phyloP scores from a whole-genome alignment of 331 rosid genomes.

The Prunus yedoensis region DNA sequence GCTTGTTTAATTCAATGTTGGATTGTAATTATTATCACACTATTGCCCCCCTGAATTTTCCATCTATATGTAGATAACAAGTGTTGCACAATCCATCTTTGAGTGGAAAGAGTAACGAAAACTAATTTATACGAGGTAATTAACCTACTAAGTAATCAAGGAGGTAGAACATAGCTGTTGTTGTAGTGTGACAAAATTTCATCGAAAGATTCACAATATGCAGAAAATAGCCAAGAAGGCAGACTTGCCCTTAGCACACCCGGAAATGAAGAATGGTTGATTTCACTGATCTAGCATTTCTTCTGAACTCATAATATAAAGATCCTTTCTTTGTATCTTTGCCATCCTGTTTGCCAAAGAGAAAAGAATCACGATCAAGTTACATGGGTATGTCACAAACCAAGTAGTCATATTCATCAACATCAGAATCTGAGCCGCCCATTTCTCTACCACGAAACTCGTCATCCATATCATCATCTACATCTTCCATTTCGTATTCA shows the following conservation, averaged over 20 bases:
- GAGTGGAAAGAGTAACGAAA: not conserved
- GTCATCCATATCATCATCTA: conserved; percentile 69
- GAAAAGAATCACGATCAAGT: not conserved
- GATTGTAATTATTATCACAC: no score
- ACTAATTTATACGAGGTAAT: not conserved
- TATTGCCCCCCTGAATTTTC: not conserved
- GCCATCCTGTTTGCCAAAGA: conserved; percentile 57
- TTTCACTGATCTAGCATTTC: conserved; percentile 87
- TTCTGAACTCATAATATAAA: no score
- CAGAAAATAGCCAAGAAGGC: not conserved
- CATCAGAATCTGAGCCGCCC: conserved; percentile 75
- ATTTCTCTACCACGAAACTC: conserved; percentile 57
- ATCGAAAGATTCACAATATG: not conserved
- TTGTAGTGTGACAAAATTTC: not conserved
- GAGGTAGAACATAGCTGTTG: not conserved
- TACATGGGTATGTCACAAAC: conserved; percentile 39
- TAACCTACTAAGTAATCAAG: not conserved
- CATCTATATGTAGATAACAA: not conserved
- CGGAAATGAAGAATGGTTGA: conserved; percentile 90
- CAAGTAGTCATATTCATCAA: conserved; percentile 55
- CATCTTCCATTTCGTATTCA: no score
- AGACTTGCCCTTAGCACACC: conserved; percentile 29
- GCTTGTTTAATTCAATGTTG: not conserved
- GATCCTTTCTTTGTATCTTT: conserved; percentile 62
- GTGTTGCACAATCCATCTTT: not conserved